Base-by-base conservation (phyloP, 202 grass and related monocot species). In the Saccharum hybrid region DNA sequence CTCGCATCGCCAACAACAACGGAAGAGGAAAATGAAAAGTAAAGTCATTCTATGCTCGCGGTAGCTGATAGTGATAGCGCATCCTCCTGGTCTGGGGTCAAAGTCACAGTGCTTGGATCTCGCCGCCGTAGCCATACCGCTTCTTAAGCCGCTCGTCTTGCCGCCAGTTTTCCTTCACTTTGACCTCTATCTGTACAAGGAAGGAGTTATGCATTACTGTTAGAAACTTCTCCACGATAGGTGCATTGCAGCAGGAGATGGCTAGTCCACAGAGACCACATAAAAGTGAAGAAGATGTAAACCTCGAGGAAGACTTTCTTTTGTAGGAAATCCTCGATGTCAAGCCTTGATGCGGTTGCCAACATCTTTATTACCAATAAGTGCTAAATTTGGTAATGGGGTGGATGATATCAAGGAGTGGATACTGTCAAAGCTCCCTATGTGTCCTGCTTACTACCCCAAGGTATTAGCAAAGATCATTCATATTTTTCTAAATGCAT, bases 221-320 rank as follows among this genome's bases (percentile, higher is more conserved):
- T 4, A 88, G 60, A 73, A 78, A 15, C 52, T 66, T 31, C 18
- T 70, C 51, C 54, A 51, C 6, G n/a, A 33, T 41, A 23, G 10
- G 2, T 11, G 0, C 36, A 28, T 2, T n/a, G 0, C 36, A 30
- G 2, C 60, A 67, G 33, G 22, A 68, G 49, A 46, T 2, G 9
- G 70, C 2, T 6, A 45, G 6, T 54, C 48, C 36, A 82, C 13
- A 38, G 26, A 21, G 0, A 52, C 19, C 18, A 66, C 52, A 37
- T 7, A 7, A 48, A 18, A 71, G 7, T 31, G 4, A 63, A 38
- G 7, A 34, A 48, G 10, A 51, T 51, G 48, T 6, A 51, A 15
- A 98, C 96, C 92, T 98, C 96, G 22, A 98, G 96, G 84, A 77
- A 95, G 74, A 95, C 91, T 84, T 98, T 98, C 89, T 98, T 98